Base-by-base conservation (phyloP, 176 grass and related monocot species). In the Typha latifolia region DNA sequence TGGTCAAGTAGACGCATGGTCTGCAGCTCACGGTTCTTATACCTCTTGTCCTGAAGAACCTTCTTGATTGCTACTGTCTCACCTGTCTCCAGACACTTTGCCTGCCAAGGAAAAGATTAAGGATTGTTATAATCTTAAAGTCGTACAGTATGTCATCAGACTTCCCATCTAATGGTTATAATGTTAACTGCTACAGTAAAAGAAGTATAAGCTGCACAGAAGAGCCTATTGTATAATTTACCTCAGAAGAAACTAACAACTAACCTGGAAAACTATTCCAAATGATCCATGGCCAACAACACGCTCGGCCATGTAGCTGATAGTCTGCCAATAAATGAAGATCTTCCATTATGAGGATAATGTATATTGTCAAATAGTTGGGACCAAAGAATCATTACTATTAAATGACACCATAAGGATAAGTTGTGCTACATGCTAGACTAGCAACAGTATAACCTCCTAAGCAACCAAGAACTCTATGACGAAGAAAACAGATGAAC, bases 61-160 rank as follows among this genome's bases (percentile, higher is more conserved):
- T 90, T 90, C 72, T 90, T 90, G 56, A 90, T 90, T 24, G 87
- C 87, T n/a, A 90, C 77, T 22, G 76, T 86, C 69, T 90, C 87
- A 70, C 83, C 84, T 26, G 87, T 86, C 79, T 90, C 87, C 6
- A 86, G 67, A 74, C 87, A 90, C 71, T 85, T 90, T 53, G 87
- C 87, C 87, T 90, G 49, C 29, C 62, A 69, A 57, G 14, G 12
- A 59, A 11, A n/a, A 59, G n/a, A 11, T 21, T 21, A 59, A 21
- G 20, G 5, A 2, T 19, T 16, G 18, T 59, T 59, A 16, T 59
- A 59, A 59, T 19, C 14, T 21, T 14, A 59, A 59, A 59, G 53
- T 11, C 6, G 14, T 19, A 22, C 37, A 43, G 6, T 43, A 9
- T 43, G 37, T 43, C 37, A 43, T 43, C 7, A 43, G 37, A 6